Conservation (phyloP, 768 basidiomycete species). For the Rhodotorula graminis region DNA sequence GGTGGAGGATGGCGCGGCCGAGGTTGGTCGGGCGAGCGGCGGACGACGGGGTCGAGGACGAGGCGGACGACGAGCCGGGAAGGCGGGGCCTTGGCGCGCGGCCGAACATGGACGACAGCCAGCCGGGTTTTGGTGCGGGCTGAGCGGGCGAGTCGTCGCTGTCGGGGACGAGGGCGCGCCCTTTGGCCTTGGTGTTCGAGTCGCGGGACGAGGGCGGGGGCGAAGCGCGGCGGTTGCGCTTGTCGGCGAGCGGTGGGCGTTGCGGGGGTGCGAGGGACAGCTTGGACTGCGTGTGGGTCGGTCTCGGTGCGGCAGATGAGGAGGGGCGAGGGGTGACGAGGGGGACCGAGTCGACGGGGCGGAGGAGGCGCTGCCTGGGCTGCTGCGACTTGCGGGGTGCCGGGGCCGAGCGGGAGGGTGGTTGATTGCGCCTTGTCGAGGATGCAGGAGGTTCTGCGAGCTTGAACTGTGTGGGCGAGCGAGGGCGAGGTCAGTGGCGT, state of each 20-base stretch:
- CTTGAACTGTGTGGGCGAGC: background rate
- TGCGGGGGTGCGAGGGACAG: background rate
- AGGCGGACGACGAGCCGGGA: background rate
- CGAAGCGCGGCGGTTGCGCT: background rate
- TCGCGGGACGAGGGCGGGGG: background rate
- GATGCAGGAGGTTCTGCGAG: background rate
- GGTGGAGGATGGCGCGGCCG: background rate
- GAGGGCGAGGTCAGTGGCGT: background rate
- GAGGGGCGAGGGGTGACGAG: conserved; percentile 10
- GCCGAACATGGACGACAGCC: background rate
- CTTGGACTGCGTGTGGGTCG: background rate
- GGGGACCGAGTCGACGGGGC: conserved; percentile 3
- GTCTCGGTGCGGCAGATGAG: background rate
- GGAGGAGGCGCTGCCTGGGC: conserved; percentile 1
- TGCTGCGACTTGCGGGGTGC: background rate
- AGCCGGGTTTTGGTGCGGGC: too few species aligned
- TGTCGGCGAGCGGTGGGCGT: background rate
- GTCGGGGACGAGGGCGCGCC: background rate
- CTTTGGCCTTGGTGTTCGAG: background rate
- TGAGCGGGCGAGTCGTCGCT: background rate
- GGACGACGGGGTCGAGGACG: background rate
- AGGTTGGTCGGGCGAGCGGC: background rate
- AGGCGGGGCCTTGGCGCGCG: background rate
- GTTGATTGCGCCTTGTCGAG: background rate
- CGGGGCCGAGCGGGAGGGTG: background rate